Evolutionary conservation across 2,329 filamentous ascomycete genomes (phyloP).

Genomic region (Penicillium sp.): DNA sequence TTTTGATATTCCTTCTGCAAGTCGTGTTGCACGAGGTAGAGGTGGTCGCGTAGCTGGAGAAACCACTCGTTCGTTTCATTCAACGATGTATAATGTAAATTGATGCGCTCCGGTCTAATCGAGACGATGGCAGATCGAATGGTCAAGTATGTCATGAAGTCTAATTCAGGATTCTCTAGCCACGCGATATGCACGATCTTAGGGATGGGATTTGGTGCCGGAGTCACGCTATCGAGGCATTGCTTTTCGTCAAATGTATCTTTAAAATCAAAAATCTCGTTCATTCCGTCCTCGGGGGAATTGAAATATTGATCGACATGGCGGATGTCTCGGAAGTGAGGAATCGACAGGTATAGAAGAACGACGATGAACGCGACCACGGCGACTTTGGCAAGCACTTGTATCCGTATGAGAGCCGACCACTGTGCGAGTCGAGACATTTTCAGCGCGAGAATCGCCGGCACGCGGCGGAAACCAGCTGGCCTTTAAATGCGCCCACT

Average conservation of each 20-base stretch:
- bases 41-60: constrained; percentile 35
- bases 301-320: neutral
- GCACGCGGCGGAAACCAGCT: neutral
- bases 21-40: constrained; percentile 42
- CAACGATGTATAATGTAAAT: constrained; percentile 46
- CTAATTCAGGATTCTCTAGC: constrained; percentile 43
- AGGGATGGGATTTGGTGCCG: constrained; percentile 35
- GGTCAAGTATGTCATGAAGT: constrained; percentile 45
- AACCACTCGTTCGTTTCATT: constrained; percentile 45
- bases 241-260: neutral
- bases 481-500: neutral
- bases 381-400: neutral
- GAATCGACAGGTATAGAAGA: neutral
- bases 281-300: neutral
- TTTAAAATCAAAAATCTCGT: constrained; percentile 10
- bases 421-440: neutral
- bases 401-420: neutral
- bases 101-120: constrained; percentile 41
- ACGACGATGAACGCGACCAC: neutral
- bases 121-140: constrained; percentile 43
- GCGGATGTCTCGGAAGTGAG: neutral
- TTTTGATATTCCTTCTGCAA: constrained; percentile 37
- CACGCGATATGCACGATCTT: constrained; percentile 48
- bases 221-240: constrained; percentile 1
- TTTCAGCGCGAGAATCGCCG: neutral